phyloP scores from a whole-genome alignment of 495 filamentous ascomycete genomes.

The Geopyxis carbonaria region DNA sequence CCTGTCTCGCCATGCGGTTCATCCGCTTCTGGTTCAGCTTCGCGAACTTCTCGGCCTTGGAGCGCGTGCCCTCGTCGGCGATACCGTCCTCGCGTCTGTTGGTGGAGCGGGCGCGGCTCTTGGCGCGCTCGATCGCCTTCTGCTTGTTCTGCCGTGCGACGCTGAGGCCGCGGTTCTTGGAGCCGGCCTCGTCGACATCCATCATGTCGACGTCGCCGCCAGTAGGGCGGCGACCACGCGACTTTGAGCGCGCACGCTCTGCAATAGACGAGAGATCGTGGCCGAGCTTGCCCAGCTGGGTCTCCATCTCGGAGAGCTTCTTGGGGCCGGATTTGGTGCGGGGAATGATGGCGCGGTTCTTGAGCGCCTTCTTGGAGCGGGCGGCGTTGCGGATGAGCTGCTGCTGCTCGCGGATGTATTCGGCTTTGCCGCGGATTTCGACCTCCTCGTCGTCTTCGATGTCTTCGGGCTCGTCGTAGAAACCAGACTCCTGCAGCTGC shows the following conservation, averaged over 20 bases:
- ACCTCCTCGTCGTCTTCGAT: conserved; percentile 71
- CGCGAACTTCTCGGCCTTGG: conserved; percentile 63
- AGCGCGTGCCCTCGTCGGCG: conserved; percentile 38
- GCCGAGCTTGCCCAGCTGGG: conserved; percentile 65
- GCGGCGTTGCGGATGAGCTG: conserved; percentile 76
- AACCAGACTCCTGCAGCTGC: conserved; percentile 66
- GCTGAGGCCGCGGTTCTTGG: conserved; percentile 29
- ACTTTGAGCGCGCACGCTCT: conserved; percentile 51
- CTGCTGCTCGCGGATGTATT: conserved; percentile 85
- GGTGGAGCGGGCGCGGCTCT: conserved; percentile 63
- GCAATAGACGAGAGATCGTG: conserved; percentile 61
- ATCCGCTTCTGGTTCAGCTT: conserved; percentile 94
- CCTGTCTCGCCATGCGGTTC: conserved; percentile 91
- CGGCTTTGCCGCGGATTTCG: conserved; percentile 75
- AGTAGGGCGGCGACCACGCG: conserved; percentile 40
- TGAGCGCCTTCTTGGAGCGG: conserved; percentile 79
- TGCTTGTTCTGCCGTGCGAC: conserved; percentile 10
- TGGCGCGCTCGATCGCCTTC: conserved; percentile 47
- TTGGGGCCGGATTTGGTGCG: conserved; percentile 53
- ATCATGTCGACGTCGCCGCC: conserved; percentile 52
- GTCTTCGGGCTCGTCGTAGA: conserved; percentile 48
- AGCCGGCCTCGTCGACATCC: conserved; percentile 65
- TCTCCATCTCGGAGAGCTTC: conserved; percentile 67
- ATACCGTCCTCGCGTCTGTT: conserved; percentile 78
- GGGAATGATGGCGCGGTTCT: conserved; percentile 86